Evolutionary conservation across 1,139 yeast genomes (phyloP), one percentile per base, ranked within the genome.

Genomic region (Diutina neorugosa): DNA sequence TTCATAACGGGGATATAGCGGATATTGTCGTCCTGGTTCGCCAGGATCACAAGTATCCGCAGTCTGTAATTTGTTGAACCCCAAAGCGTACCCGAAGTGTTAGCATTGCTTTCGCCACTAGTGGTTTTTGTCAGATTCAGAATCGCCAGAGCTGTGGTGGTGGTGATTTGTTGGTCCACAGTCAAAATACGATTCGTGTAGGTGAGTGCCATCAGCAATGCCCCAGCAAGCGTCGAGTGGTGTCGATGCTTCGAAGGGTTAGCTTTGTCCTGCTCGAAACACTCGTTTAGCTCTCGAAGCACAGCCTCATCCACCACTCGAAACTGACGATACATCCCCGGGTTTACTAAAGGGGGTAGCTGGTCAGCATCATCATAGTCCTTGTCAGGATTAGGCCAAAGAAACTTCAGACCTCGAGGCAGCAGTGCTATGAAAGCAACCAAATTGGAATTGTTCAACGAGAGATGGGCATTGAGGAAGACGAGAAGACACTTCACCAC

Each of bases 1-100:
- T 94, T 94, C 98, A 94, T 94, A 51, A 90, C 83, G 4, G 98
- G 88, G 47, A 93, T 88, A 66, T 94, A 94, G 56, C 88, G 88
- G 20, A 89, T 82, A 54, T 83, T 82, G 51, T 55, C 56, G 60
- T 89, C 94, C 57, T 84, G 90, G 57, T 85, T 82, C 19, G 86
- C 84, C 54, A 88, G 84, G 2, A 93, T 74, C 6, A 90, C 79
- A 58, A 94, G 66, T 11, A 93, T 75, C 53, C 97, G 70, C 0
- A 96, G 80, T 58, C 83, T 83, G 67, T 86, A 70, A 1, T 81
- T 59, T 3, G 71, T 61, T 63, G 62, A 27, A 16, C 25, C 55
- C 52, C 16, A 58, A 57, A n/a, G 50, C 25, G 23, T 54, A 53
- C 21, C 55, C 47, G 55, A 54, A n/a, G 57, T 49, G 23, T 46